These are phyloP conservation scores for Trifolium fragiferum DNA, from an alignment of 306 rosid species.

Conservation along the genomic window DNA sequence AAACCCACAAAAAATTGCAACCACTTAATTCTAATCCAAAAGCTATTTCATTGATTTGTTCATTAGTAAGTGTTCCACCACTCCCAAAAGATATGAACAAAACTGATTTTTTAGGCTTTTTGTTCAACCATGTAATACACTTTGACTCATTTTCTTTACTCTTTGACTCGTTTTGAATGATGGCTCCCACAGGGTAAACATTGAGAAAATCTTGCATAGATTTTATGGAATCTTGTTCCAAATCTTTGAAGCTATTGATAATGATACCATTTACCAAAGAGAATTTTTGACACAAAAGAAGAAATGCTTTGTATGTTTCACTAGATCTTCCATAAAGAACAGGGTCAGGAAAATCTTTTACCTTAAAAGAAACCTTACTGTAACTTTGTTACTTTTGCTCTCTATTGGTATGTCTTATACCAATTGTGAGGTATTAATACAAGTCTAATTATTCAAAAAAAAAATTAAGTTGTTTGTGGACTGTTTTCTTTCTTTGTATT, in stretches of 20 bases:
- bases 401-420: no score
- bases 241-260: background rate
- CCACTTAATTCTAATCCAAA: slow-evolving; percentile 14
- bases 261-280: background rate
- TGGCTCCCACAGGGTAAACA: slow-evolving; percentile 28
- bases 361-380: background rate
- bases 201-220: background rate
- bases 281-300: background rate
- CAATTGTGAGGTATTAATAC: no score
- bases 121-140: slow-evolving; percentile 11
- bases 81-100: slow-evolving; percentile 30
- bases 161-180: background rate
- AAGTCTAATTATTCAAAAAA: no score
- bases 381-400: no score
- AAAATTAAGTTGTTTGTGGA: no score
- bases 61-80: slow-evolving; percentile 31
- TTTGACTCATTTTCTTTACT: background rate
- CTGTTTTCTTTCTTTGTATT: no score
- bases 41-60: slow-evolving; percentile 14
- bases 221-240: background rate
- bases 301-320: background rate
- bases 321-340: background rate
- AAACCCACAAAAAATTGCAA: slow-evolving; percentile 10
- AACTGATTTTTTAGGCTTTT: background rate
- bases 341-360: slow-evolving; percentile 3